phyloP scores from a whole-genome alignment of 352 stramenopile genomes.

The Pythium guiyangense region DNA sequence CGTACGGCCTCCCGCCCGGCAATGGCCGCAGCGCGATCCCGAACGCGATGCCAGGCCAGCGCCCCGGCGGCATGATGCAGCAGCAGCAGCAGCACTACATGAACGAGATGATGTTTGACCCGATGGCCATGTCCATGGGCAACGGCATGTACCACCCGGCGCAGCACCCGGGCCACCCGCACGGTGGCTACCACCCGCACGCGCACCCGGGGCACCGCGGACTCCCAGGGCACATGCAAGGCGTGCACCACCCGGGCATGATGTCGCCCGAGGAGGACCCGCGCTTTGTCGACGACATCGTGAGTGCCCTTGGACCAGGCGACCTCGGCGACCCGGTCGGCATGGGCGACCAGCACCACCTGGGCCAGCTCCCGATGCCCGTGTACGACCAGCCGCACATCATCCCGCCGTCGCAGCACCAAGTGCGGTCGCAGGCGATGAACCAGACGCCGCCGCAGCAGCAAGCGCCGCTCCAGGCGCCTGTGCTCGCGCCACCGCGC shows the following conservation, averaged over 20 bases:
- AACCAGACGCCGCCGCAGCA: slow-evolving; percentile 26
- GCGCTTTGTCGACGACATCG: slow-evolving; percentile 68
- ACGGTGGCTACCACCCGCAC: slow-evolving; percentile 15
- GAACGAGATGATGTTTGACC: slow-evolving; percentile 78
- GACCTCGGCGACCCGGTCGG: slow-evolving; percentile 40
- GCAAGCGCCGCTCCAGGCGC: slow-evolving; percentile 22
- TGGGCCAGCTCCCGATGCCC: slow-evolving; percentile 44
- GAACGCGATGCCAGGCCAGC: slow-evolving; percentile 35
- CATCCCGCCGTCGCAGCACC: slow-evolving; percentile 35
- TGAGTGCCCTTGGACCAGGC: slow-evolving; percentile 44
- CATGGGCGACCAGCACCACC: slow-evolving; percentile 42
- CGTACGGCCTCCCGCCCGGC: slow-evolving; percentile 47
- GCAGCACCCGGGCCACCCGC: slow-evolving; percentile 26
- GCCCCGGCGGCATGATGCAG: slow-evolving; percentile 35
- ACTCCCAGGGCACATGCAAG: slow-evolving; percentile 19
- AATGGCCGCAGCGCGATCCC: slow-evolving; percentile 24
- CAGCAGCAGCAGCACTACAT: slow-evolving; percentile 68
- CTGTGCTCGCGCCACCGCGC: slow-evolving; percentile 11
- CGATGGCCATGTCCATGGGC: slow-evolving; percentile 49
- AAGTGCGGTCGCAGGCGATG: slow-evolving; percentile 23
- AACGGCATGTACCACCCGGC: slow-evolving; percentile 54
- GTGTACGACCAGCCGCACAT: slow-evolving; percentile 65
- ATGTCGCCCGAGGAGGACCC: slow-evolving; percentile 56
- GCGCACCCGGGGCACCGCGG: slow-evolving; percentile 22
- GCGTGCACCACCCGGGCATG: slow-evolving; percentile 46